Evolutionary conservation across 176 grass and related monocot genomes (phyloP).

Genomic region (Avena insularis): DNA sequence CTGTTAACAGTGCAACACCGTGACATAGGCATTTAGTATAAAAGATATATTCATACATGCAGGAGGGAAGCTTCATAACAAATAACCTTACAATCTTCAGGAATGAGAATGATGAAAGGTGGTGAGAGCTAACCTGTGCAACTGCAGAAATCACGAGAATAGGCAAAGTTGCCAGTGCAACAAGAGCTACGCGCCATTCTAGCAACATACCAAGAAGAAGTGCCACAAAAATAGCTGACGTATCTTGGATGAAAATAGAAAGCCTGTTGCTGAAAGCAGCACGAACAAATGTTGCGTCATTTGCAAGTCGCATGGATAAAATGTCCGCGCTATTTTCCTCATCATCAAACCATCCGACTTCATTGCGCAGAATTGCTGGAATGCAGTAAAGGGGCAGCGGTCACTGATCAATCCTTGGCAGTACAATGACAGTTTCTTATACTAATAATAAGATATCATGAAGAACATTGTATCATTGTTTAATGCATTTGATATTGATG

Average conservation of each 20-base stretch:
- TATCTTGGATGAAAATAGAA: constrained; percentile 96
- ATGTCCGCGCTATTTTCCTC: constrained; percentile 93
- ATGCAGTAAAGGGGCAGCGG: constrained; percentile 26
- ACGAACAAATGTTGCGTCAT: constrained; percentile 96
- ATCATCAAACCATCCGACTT: constrained; percentile 99
- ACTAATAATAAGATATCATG: constrained; percentile 22
- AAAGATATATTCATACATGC: background rate
- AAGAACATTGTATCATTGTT: constrained; percentile 5
- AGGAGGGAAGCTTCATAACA: background rate
- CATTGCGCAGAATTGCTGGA: constrained; percentile 92
- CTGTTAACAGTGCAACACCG: background rate
- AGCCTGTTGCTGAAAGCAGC: constrained; percentile 97
- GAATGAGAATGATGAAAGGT: constrained; percentile 5
- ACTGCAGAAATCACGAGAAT: constrained; percentile 83
- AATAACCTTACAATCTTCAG: background rate
- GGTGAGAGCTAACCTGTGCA: constrained; percentile 77
- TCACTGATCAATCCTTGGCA: constrained; percentile 36
- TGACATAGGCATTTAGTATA: background rate
- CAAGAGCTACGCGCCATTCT: constrained; percentile 94
- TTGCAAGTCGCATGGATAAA: constrained; percentile 91
- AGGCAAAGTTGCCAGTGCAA: constrained; percentile 82
- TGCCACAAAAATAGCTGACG: constrained; percentile 80
- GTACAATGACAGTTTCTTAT: background rate
- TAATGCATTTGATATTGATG: background rate
- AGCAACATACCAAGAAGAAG: constrained; percentile 92